Percentiles rank a stretch among this genome's conserved stretches.
phyloP scores from a whole-genome alignment of 768 basidiomycete genomes.

The Amyloporia xantha region DNA sequence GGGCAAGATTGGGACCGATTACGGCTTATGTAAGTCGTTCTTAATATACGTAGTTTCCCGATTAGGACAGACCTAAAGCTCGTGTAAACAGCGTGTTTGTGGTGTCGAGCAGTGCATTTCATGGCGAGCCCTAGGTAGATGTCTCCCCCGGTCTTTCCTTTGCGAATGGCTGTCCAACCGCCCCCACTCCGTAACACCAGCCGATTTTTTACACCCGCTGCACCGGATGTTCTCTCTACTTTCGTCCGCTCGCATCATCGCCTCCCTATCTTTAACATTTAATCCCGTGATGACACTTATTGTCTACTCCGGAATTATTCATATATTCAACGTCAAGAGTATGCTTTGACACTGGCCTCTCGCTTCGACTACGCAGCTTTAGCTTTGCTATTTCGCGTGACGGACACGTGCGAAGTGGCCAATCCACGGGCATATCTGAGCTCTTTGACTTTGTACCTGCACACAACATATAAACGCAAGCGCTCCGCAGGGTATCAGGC shows the following conservation, averaged over 20 bases:
- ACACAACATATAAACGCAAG: constrained; percentile 17
- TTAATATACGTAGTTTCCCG: not conserved
- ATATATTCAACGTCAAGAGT: constrained; percentile 6
- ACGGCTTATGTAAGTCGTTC: not conserved
- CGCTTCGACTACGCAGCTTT: constrained; percentile 6
- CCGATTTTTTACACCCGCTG: constrained; percentile 8
- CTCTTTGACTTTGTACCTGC: constrained; percentile 14
- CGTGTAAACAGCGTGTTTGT: constrained; percentile 25
- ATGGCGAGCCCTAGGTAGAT: constrained; percentile 15
- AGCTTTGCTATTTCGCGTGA: constrained; percentile 19
- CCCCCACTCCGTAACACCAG: constrained; percentile 9
- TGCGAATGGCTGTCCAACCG: constrained; percentile 19
- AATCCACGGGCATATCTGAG: constrained; percentile 14
- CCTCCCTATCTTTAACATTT: constrained; percentile 1
- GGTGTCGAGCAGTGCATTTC: constrained; percentile 22
- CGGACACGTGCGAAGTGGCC: constrained; percentile 15
- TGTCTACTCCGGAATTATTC: constrained; percentile 9
- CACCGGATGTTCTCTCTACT: constrained; percentile 1
- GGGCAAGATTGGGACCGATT: constrained; percentile 4
- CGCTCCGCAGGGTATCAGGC: constrained; percentile 12
- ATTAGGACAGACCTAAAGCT: constrained; percentile 2
- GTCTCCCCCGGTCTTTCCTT: constrained; percentile 17
- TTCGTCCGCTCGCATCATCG: not conserved
- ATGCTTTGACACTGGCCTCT: constrained; percentile 10
- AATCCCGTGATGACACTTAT: constrained; percentile 3